phyloP scores from a whole-genome alignment of 1,139 yeast genomes.

The Scheffersomyces stambukii region DNA sequence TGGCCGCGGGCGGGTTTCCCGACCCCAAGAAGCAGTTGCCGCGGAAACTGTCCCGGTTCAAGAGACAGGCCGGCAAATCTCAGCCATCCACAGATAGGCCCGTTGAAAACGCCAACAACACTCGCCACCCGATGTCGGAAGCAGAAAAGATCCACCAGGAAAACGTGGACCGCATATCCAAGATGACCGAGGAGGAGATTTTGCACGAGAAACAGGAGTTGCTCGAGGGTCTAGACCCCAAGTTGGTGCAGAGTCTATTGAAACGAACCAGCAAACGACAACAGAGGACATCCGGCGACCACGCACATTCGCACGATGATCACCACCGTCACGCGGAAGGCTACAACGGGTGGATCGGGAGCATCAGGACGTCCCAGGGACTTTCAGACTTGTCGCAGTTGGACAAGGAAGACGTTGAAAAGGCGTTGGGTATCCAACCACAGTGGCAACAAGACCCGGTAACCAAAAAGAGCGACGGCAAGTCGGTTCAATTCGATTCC shows the following conservation, averaged over 20 bases:
- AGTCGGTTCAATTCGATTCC: conserved; percentile 12
- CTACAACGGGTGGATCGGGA: conserved; percentile 73
- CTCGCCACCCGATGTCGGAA: conserved; percentile 28
- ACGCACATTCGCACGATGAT: conserved; percentile 14
- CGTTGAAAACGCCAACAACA: conserved; percentile 2
- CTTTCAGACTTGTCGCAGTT: conserved; percentile 29
- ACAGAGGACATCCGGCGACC: conserved; percentile 14
- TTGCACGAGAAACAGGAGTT: conserved; percentile 64
- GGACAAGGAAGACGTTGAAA: conserved; percentile 35
- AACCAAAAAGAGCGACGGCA: conserved; percentile 6
- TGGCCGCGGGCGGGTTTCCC: conserved; percentile 42
- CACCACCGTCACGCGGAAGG: conserved; percentile 58
- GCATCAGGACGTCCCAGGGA: conserved; percentile 40
- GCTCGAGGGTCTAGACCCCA: conserved; percentile 63
- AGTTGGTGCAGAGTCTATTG: conserved; percentile 54
- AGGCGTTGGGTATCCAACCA: conserved; percentile 30
- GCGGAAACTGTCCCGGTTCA: conserved; percentile 24
- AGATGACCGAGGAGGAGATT: conserved; percentile 67
- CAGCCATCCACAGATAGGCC: neutral
- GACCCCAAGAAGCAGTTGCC: conserved; percentile 22
- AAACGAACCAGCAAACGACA: conserved; percentile 35
- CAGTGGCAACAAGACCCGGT: conserved; percentile 1
- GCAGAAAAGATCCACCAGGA: conserved; percentile 74
- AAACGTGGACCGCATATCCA: conserved; percentile 57
- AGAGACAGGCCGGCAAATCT: conserved; percentile 4